Conservation (phyloP, 768 basidiomycete species). For the Chalciporus chontae region DNA sequence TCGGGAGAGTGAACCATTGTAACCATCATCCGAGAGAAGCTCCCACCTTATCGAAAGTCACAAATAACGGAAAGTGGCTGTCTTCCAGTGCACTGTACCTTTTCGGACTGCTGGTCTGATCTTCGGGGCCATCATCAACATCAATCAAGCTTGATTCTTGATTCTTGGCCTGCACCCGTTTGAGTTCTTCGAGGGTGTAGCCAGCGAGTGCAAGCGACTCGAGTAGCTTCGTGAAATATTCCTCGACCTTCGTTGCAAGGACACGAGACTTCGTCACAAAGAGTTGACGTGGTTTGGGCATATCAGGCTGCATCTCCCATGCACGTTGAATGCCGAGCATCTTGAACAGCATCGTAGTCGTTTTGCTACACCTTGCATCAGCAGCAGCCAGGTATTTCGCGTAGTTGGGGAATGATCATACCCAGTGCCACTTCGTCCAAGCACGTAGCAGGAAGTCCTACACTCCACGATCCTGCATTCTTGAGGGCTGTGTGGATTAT, state of each 20-base stretch:
- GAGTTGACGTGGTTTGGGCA: conserved; percentile 56
- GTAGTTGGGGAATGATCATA: no score
- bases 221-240: conserved; percentile 56
- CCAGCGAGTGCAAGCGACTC: conserved; percentile 39
- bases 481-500: conserved; percentile 30
- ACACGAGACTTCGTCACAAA: conserved; percentile 70
- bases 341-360: conserved; percentile 74
- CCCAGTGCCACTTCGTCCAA: conserved; percentile 69
- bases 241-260: conserved; percentile 65
- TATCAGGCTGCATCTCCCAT: conserved; percentile 36
- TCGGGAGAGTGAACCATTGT: background rate
- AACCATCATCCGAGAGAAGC: background rate
- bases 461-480: conserved; percentile 63
- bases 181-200: conserved; percentile 38
- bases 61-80: conserved; percentile 64
- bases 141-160: conserved; percentile 33
- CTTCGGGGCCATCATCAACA: conserved; percentile 32
- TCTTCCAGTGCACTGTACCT: conserved; percentile 55
- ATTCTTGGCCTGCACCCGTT: conserved; percentile 19
- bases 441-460: conserved; percentile 56
- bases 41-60: conserved; percentile 60
- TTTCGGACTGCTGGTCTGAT: conserved; percentile 33
- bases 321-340: conserved; percentile 66
- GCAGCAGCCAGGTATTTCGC: no score
- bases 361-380: conserved; percentile 41